Evolutionary conservation across 345 rosid species (phyloP).

Genomic region (Eucalyptus lansdowneana): DNA sequence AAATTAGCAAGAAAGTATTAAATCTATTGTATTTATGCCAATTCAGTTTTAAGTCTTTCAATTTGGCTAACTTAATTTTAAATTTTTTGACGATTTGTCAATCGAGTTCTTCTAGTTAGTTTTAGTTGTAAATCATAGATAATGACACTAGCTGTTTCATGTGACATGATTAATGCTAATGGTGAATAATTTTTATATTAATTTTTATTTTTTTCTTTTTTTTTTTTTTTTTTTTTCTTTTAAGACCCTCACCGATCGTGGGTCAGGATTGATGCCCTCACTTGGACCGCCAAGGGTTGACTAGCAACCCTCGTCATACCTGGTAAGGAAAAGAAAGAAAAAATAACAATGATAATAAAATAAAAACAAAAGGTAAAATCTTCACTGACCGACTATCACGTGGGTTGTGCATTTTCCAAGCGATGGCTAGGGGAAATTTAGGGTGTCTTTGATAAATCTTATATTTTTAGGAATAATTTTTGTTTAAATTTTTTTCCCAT

Average conservation of each 20-base stretch:
- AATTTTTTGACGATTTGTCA: too few species aligned
- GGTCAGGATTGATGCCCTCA: neutral
- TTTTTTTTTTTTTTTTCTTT: too few species aligned
- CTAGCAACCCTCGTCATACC: neutral
- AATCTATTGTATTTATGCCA: accelerated
- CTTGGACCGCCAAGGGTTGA: neutral
- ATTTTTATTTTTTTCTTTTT: too few species aligned
- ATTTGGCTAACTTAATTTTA: neutral
- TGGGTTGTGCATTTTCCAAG: neutral
- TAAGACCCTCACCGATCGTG: neutral
- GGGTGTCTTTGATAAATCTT: too few species aligned
- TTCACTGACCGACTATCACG: neutral
- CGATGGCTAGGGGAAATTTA: neutral
- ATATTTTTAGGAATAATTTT: too few species aligned
- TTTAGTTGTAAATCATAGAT: too few species aligned
- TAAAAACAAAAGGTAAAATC: neutral
- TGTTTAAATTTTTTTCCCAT: accelerated
- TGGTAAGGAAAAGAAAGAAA: neutral
- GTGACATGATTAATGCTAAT: accelerated
- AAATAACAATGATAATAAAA: too few species aligned
- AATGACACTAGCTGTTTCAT: accelerated
- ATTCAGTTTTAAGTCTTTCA: neutral
- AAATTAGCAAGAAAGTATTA: too few species aligned
- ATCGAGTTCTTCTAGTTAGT: accelerated
- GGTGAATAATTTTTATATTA: too few species aligned